Evolutionary conservation across 495 filamentous ascomycete species (phyloP).

Genomic region (Darksidea phi): DNA sequence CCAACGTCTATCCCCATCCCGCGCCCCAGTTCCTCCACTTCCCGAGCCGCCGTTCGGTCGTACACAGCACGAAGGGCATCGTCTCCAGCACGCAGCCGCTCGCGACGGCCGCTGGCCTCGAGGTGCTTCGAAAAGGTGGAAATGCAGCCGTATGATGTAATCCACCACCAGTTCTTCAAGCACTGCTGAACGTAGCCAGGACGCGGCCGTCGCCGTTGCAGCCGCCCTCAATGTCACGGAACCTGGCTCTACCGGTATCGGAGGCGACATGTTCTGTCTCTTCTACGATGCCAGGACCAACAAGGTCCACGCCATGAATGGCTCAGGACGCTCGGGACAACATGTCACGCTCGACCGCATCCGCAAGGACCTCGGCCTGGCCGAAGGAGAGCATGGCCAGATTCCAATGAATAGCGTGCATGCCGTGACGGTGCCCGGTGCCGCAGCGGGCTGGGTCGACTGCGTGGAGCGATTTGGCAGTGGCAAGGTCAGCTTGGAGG

Average conservation of each 20-base stretch:
- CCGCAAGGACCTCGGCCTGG: slow-evolving; percentile 65
- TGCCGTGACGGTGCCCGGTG: slow-evolving; percentile 82
- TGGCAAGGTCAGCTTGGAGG: slow-evolving; percentile 71
- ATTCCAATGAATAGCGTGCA: slow-evolving; percentile 79
- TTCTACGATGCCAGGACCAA: slow-evolving; percentile 83
- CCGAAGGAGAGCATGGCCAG: slow-evolving; percentile 56
- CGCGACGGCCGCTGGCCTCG: slow-evolving; percentile 82
- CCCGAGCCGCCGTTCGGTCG: slow-evolving; percentile 81
- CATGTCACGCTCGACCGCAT: slow-evolving; percentile 67
- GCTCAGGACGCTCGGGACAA: slow-evolving; percentile 78
- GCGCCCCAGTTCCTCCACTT: slow-evolving; percentile 66
- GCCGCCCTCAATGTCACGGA: slow-evolving; percentile 93
- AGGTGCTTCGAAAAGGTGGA: slow-evolving; percentile 78
- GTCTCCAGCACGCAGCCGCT: slow-evolving; percentile 89
- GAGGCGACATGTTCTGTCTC: slow-evolving; percentile 96
- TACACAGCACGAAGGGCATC: slow-evolving; percentile 91
- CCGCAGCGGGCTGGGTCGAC: slow-evolving; percentile 93
- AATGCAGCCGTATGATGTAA: slow-evolving; percentile 69
- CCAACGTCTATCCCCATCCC: slow-evolving; percentile 61
- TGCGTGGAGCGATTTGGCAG: slow-evolving; percentile 89
- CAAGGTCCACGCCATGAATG: slow-evolving; percentile 82
- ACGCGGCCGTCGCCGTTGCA: slow-evolving; percentile 89
- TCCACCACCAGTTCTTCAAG: neutral
- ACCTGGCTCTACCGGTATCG: slow-evolving; percentile 91
- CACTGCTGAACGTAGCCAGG: slow-evolving; percentile 51